A percentile compares a stretch with the other conserved stretches of the same genome.
Conservation (phyloP, 2,329 filamentous ascomycete species). For the Cordyceps cicadae region DNA sequence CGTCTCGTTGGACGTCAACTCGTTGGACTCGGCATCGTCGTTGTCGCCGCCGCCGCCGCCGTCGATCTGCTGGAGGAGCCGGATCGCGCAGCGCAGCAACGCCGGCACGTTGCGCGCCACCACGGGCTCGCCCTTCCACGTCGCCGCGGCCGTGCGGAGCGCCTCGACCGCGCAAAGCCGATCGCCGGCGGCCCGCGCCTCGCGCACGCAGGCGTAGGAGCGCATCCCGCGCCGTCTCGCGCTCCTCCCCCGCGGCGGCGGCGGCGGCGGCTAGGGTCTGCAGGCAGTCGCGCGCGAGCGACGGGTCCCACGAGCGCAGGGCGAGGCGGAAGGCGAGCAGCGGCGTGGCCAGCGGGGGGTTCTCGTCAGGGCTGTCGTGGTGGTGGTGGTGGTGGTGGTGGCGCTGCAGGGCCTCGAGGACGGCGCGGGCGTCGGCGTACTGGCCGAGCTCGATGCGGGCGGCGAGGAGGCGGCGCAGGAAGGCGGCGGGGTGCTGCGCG, state of each 20-base stretch:
- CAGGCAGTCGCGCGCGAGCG: constrained; percentile 56
- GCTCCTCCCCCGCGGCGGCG: too few species aligned
- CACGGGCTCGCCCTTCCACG: constrained; percentile 14
- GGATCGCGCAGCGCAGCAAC: constrained; percentile 42
- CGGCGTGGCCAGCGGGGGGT: constrained; percentile 44
- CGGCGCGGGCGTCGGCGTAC: constrained; percentile 17
- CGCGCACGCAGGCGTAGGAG: constrained; percentile 71
- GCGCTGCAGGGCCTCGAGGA: constrained; percentile 46
- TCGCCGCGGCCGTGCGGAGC: constrained; percentile 26
- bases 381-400: constrained; percentile 26
- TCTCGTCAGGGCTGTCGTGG: constrained; percentile 38
- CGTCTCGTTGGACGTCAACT: neutral
- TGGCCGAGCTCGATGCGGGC: constrained; percentile 50
- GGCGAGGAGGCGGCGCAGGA: constrained; percentile 63
- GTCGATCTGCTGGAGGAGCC: constrained; percentile 31
- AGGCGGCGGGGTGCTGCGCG: constrained; percentile 56
- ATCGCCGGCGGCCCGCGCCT: constrained; percentile 61
- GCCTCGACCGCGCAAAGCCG: constrained; percentile 43
- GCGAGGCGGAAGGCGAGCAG: constrained; percentile 72
- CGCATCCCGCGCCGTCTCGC: constrained; percentile 43
- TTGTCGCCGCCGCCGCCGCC: constrained; percentile 21
- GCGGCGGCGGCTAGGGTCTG: constrained; percentile 46
- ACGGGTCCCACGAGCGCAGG: constrained; percentile 48
- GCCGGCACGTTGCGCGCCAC: constrained; percentile 26
- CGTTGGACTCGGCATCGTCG: constrained; percentile 1